These are phyloP conservation scores for Drosera capensis DNA, from an alignment of 148 eudicot species.

Conservation along the genomic window DNA sequence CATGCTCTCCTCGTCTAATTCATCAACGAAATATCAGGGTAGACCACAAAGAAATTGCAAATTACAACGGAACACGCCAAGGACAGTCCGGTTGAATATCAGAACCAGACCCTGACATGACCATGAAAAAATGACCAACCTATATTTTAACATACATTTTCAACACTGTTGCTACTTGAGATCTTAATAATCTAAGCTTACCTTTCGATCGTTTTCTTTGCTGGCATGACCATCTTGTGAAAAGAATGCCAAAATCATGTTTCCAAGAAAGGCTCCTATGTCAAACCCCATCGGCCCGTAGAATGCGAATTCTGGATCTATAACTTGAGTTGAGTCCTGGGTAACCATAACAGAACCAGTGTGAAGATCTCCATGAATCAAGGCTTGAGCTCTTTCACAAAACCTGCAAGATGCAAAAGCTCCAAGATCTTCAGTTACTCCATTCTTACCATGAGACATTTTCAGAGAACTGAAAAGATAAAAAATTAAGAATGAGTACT, in stretches of 20 bases:
- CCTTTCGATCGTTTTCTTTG: slow-evolving; percentile 50
- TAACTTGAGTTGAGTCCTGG: slow-evolving; percentile 72
- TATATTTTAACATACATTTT: too few species aligned
- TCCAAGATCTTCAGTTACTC: neutral
- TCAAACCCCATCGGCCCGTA: slow-evolving; percentile 97
- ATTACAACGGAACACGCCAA: too few species aligned
- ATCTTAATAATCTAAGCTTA: slow-evolving; percentile 5
- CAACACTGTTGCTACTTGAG: too few species aligned
- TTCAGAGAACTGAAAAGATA: neutral
- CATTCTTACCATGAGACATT: neutral
- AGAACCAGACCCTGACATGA: too few species aligned
- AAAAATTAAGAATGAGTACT: slow-evolving; percentile 18
- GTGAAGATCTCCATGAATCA: slow-evolving; percentile 90
- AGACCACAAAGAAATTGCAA: too few species aligned
- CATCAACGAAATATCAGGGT: neutral
- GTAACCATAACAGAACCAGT: slow-evolving; percentile 94
- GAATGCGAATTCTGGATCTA: slow-evolving; percentile 92
- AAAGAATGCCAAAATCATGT: slow-evolving; percentile 72
- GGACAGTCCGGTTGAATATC: too few species aligned
- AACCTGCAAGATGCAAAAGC: slow-evolving; percentile 32
- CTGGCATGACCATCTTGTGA: slow-evolving; percentile 80
- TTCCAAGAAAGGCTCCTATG: slow-evolving; percentile 84
- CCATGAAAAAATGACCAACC: too few species aligned
- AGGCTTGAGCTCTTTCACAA: slow-evolving; percentile 91
- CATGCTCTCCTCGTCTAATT: neutral